Evolutionary conservation across 169 alveolate genomes (phyloP).

Genomic region (Haemoproteus tartakovskyi): DNA sequence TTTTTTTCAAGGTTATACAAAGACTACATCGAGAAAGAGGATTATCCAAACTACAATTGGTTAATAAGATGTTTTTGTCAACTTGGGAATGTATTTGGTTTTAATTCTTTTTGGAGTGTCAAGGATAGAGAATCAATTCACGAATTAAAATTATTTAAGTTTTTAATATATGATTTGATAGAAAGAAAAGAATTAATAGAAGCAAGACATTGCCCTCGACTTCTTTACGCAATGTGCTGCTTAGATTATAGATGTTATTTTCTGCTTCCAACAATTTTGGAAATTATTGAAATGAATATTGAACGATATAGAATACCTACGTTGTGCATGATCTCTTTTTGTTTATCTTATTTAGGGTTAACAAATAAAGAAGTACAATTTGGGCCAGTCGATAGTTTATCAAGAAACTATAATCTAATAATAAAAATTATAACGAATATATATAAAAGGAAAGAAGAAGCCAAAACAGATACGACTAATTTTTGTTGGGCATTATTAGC

Average conservation of each 20-base stretch:
- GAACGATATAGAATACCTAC: conserved; percentile 71
- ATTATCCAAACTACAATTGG: conserved; percentile 83
- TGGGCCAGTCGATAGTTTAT: conserved; percentile 23
- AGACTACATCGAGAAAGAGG: conserved; percentile 77
- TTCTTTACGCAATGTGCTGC: conserved; percentile 82
- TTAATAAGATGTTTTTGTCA: conserved; percentile 85
- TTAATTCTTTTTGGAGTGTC: conserved; percentile 83
- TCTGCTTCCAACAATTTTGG: conserved; percentile 74
- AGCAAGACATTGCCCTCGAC: conserved; percentile 81
- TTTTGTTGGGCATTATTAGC: conserved; percentile 79
- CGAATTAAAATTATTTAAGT: conserved; percentile 77
- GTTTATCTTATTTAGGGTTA: conserved; percentile 72
- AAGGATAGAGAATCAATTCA: conserved; percentile 79
- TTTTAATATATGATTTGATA: conserved; percentile 77
- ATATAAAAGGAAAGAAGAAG: conserved; percentile 28
- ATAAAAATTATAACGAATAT: conserved; percentile 13
- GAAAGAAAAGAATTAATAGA: conserved; percentile 70
- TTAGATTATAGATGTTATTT: conserved; percentile 84
- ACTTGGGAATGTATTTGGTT: conserved; percentile 82
- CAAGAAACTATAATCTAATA: conserved; percentile 36
- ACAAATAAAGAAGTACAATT: conserved; percentile 71
- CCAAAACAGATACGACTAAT: conserved; percentile 67
- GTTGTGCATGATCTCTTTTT: conserved; percentile 70
- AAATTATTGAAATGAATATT: conserved; percentile 69
- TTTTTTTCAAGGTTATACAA: conserved; percentile 76